phyloP scores from a whole-genome alignment of 139 green algal species.

The Chara braunii region DNA sequence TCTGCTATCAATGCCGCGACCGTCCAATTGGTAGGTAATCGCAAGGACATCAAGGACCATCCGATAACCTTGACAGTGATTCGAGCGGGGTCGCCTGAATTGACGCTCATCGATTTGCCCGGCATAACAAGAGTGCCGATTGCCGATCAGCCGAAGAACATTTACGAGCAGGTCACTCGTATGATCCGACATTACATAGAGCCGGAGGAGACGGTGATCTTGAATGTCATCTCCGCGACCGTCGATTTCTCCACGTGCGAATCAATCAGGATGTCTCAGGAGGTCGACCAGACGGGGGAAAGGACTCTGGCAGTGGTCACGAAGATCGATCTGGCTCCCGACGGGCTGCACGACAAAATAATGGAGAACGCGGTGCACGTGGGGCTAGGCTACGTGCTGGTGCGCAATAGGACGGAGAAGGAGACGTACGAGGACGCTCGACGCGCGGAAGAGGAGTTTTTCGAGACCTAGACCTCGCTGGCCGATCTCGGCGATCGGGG shows the following conservation, averaged over 20 bases:
- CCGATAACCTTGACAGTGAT: constrained; percentile 11
- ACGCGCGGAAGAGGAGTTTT: constrained; percentile 9
- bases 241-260: constrained; percentile 33
- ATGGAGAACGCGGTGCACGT: constrained; percentile 6
- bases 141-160: constrained; percentile 87
- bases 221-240: constrained; percentile 14
- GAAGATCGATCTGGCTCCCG: constrained; percentile 13
- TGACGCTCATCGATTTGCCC: constrained; percentile 91
- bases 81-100: constrained; percentile 29
- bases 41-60: constrained; percentile 5
- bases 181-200: constrained; percentile 46
- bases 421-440: constrained; percentile 10
- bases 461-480: background rate
- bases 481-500: background rate
- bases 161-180: constrained; percentile 41
- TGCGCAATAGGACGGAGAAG: constrained; percentile 4
- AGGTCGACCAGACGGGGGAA: constrained; percentile 15
- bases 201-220: constrained; percentile 24
- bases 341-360: constrained; percentile 29
- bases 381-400: constrained; percentile 24
- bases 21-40: background rate
- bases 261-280: constrained; percentile 21
- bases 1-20: constrained; percentile 8
- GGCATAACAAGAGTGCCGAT: constrained; percentile 88
- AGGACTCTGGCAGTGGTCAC: constrained; percentile 25